Base-by-base conservation (phyloP, 2,329 filamentous ascomycete species). In the Thelonectria rubi region DNA sequence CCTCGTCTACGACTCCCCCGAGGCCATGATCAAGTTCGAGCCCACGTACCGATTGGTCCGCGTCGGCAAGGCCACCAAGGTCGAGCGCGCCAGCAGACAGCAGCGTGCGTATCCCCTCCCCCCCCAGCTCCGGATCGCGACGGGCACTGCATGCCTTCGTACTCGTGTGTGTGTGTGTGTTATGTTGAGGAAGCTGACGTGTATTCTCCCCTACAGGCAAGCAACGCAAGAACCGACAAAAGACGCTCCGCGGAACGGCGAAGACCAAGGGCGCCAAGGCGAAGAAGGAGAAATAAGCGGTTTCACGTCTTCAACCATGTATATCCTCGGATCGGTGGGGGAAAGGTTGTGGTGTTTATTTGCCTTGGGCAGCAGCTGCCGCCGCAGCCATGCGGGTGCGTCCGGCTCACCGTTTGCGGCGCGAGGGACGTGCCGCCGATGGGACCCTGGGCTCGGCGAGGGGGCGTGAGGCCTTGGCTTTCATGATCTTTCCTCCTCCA, bases 1-100 rank as follows among this genome's bases (percentile, higher is more conserved):
- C 73, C 93, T 98, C 78, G 88, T 99, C 86, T 99, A 99, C 89
- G 95, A 99, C 85, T 97, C 92, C 73, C 86, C 89, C 79, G 95
- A 99, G 88, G 93, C 94, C 77, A 90, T 99, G 90, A 97, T 97
- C 92, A 98, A 98, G 86, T 99, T 98, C 84, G 95, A 99, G 90
- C 95, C 95, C 77, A 91, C 91, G 84, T 97, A 97, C 91, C 91
- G 95, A 83, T 89, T 97, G 75, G 88, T 99, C 82, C 90, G 95
- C 75, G 92, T 97, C 80, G 95, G 94, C 79, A 86, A 92, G 75
- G 94, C 93, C 78, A 87, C 82, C 82, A 98, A 98, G 92, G 87
- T 93, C 82, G 95, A 99, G 91, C 94, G 94, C 87, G 89, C 95
- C 77, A 93, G 89, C 86, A 92, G 95, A 89, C 95, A 99, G 86